Conservation (phyloP, 2,329 filamentous ascomycete genomes). For the Madurella mycetomatis region DNA sequence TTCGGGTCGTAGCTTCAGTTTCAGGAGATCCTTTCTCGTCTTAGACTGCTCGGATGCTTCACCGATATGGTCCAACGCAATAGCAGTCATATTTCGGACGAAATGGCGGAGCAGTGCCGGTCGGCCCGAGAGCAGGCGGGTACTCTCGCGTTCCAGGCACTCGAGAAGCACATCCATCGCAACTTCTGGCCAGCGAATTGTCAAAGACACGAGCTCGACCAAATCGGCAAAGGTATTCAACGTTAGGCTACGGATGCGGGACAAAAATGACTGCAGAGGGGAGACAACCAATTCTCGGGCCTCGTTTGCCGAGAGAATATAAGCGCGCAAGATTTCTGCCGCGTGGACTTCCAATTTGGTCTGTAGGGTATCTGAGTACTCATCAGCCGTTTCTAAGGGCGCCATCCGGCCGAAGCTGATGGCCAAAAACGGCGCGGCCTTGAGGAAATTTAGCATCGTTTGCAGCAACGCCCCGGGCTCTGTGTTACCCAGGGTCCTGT, state of each 20-base stretch:
- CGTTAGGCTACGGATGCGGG: constrained; percentile 20
- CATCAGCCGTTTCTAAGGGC: constrained; percentile 12
- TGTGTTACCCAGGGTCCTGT: not conserved
- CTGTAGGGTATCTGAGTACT: constrained; percentile 17
- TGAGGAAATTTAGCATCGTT: constrained; percentile 19
- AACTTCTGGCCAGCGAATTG: constrained; percentile 29
- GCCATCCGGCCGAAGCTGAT: constrained; percentile 20
- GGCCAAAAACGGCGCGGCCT: constrained; percentile 16
- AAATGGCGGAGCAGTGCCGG: constrained; percentile 29
- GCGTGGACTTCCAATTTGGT: constrained; percentile 1
- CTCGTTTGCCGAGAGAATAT: constrained; percentile 27
- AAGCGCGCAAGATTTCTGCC: constrained; percentile 6
- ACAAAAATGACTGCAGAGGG: constrained; percentile 29
- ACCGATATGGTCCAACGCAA: constrained; percentile 38
- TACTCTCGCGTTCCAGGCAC: constrained; percentile 31
- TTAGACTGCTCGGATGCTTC: constrained; percentile 23
- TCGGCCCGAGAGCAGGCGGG: constrained; percentile 28
- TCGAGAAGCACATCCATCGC: constrained; percentile 30
- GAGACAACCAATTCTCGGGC: constrained; percentile 27
- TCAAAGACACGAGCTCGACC: constrained; percentile 32
- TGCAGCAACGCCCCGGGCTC: constrained; percentile 17
- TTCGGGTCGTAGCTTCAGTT: constrained; percentile 11
- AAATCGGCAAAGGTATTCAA: constrained; percentile 28
- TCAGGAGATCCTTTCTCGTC: constrained; percentile 16
- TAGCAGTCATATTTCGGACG: constrained; percentile 32